Evolutionary conservation across 2,329 filamentous ascomycete species (phyloP).

Genomic region (Ceratocystiopsis sp.): DNA sequence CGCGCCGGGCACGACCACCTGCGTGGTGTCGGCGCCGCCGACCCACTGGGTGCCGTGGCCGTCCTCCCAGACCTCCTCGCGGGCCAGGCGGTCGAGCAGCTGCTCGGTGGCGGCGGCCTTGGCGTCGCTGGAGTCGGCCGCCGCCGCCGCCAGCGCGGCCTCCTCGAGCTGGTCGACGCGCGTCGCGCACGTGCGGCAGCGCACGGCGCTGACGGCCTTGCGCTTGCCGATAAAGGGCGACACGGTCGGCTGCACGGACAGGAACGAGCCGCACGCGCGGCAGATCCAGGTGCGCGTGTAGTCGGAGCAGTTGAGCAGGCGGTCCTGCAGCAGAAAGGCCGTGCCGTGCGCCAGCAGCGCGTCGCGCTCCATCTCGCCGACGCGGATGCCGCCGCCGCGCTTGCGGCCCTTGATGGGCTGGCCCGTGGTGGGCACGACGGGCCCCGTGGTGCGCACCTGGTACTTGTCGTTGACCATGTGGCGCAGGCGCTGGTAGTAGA

Average conservation of each 20-base stretch:
- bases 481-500: constrained; percentile 93
- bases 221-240: constrained; percentile 47
- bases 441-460: constrained; percentile 91
- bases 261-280: constrained; percentile 73
- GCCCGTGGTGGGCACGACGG: constrained; percentile 75
- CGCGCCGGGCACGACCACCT: constrained; percentile 85
- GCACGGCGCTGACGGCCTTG: constrained; percentile 49
- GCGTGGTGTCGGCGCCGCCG: constrained; percentile 77
- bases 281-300: constrained; percentile 84
- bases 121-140: constrained; percentile 26
- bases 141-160: constrained; percentile 36
- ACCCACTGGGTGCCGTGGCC: constrained; percentile 68
- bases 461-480: constrained; percentile 99
- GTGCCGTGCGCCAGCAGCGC: constrained; percentile 88
- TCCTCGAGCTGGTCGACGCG: constrained; percentile 40
- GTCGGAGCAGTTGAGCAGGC: constrained; percentile 92
- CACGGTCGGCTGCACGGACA: constrained; percentile 70
- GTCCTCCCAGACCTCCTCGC: constrained; percentile 68
- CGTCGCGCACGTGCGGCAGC: constrained; percentile 63
- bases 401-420: constrained; percentile 96
- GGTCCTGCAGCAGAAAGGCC: constrained; percentile 85
- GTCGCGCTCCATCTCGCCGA: constrained; percentile 98
- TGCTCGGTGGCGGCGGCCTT: background rate
- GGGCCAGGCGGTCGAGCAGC: constrained; percentile 4
- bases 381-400: constrained; percentile 93